Conservation (phyloP, 2,329 filamentous ascomycete genomes). For the Clarireedia sp. region DNA sequence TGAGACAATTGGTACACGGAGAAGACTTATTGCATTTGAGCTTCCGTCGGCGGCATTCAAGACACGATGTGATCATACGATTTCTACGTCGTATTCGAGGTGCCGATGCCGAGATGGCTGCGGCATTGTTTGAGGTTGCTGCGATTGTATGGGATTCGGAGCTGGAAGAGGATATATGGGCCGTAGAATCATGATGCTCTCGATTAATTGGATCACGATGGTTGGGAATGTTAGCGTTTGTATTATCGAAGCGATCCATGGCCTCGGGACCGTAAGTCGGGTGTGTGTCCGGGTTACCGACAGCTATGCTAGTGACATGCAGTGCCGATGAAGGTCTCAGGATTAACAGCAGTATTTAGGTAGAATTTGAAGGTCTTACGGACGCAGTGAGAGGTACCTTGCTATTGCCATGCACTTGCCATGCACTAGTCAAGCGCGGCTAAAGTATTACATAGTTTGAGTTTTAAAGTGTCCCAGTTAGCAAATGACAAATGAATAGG, state of each 20-base stretch:
- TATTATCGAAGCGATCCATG: not conserved
- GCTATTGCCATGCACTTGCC: too few species aligned
- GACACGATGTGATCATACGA: slow-evolving; percentile 60
- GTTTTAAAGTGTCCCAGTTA: not conserved
- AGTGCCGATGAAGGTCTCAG: too few species aligned
- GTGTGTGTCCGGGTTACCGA: too few species aligned
- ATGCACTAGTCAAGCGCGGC: not conserved
- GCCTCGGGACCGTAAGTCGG: not conserved
- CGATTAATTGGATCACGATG: not conserved
- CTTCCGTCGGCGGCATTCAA: slow-evolving; percentile 67
- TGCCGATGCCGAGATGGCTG: slow-evolving; percentile 1
- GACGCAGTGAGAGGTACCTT: not conserved
- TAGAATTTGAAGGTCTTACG: not conserved
- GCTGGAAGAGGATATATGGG: not conserved
- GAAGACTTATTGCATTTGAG: slow-evolving; percentile 69
- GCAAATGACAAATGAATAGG: not conserved
- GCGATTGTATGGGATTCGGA: not conserved
- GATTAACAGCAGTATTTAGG: not conserved
- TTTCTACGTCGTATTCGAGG: slow-evolving; percentile 40
- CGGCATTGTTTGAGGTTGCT: not conserved
- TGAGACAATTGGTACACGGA: slow-evolving; percentile 47
- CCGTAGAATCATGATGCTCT: not conserved
- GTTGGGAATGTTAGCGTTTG: not conserved
- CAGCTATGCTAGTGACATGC: too few species aligned
- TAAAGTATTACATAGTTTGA: not conserved